Conservation (phyloP, 2,329 filamentous ascomycete species). For the Stachybotrys chartarum region DNA sequence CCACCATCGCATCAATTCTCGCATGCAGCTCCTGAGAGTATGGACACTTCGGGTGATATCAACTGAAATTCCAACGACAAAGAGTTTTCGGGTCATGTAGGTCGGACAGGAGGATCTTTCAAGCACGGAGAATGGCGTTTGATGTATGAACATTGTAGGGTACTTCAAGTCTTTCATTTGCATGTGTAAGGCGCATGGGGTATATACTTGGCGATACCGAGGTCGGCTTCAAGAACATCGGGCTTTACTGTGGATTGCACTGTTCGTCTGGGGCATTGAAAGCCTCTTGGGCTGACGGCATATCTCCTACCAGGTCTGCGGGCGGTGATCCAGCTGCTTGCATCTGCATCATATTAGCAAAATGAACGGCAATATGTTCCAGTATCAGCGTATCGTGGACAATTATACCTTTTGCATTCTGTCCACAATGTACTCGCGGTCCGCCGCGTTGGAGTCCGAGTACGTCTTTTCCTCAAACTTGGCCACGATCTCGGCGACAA, state of each 20-base stretch:
- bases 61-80: neutral
- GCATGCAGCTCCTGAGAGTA: conserved; percentile 26
- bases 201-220: neutral
- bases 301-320: conserved; percentile 82
- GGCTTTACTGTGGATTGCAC: conserved; percentile 52
- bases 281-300: conserved; percentile 73
- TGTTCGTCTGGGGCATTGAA: conserved; percentile 54
- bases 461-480: conserved; percentile 83
- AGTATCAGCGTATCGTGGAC: neutral
- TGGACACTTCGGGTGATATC: conserved; percentile 36
- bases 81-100: neutral
- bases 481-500: conserved; percentile 79
- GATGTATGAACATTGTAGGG: neutral
- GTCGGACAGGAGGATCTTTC: neutral
- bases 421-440: conserved; percentile 90
- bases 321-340: conserved; percentile 91
- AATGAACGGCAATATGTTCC: neutral
- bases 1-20: neutral
- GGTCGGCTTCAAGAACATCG: conserved; percentile 2
- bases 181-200: conserved; percentile 1
- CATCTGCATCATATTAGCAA: conserved; percentile 57
- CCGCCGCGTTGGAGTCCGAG: conserved; percentile 70
- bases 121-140: neutral
- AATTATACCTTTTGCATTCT: conserved; percentile 86
- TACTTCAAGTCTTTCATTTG: neutral